Conservation (phyloP, 2,329 filamentous ascomycete species). For the Orbilia ellipsospora region DNA sequence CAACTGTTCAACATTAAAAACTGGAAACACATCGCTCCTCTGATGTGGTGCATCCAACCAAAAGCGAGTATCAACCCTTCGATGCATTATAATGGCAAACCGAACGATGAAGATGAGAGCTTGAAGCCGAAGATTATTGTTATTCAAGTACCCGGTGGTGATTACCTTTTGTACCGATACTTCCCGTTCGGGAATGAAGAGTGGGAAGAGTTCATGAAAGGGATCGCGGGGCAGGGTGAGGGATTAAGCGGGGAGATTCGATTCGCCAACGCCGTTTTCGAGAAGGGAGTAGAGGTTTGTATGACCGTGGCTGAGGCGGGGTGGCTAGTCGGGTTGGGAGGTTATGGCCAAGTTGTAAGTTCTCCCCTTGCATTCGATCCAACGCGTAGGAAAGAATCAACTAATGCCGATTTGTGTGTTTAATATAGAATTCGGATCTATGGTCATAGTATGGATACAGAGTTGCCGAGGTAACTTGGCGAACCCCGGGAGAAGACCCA, state of each 20-base stretch:
- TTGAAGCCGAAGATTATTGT: slow-evolving; percentile 26
- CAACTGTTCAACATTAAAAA: slow-evolving; percentile 25
- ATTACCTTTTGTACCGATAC: slow-evolving; percentile 26
- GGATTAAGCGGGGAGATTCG: slow-evolving; percentile 25
- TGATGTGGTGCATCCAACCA: slow-evolving; percentile 28
- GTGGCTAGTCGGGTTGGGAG: slow-evolving; percentile 11
- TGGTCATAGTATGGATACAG: slow-evolving; percentile 32
- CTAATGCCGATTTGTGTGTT: not conserved
- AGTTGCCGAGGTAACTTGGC: not conserved
- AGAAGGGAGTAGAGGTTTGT: slow-evolving; percentile 25
- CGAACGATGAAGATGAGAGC: slow-evolving; percentile 2
- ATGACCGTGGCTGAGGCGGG: slow-evolving; percentile 22
- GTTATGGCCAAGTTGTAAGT: not conserved
- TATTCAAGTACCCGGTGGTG: slow-evolving; percentile 16
- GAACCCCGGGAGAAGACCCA: too few relatives aligned
- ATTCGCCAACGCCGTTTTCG: slow-evolving; percentile 24
- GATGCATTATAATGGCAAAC: not conserved
- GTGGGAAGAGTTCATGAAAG: slow-evolving; percentile 6
- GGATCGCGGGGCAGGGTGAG: not conserved
- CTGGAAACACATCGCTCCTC: slow-evolving; percentile 20
- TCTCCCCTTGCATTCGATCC: not conserved
- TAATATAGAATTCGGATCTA: not conserved
- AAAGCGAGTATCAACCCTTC: not conserved
- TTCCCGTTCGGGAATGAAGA: slow-evolving; percentile 8
- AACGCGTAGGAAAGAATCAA: not conserved